A percentile compares a stretch with the other conserved stretches of the same genome.
These are phyloP conservation scores for Globisporangium acanthophoron DNA, from an alignment of 352 stramenopile species.

Conservation along the genomic window DNA sequence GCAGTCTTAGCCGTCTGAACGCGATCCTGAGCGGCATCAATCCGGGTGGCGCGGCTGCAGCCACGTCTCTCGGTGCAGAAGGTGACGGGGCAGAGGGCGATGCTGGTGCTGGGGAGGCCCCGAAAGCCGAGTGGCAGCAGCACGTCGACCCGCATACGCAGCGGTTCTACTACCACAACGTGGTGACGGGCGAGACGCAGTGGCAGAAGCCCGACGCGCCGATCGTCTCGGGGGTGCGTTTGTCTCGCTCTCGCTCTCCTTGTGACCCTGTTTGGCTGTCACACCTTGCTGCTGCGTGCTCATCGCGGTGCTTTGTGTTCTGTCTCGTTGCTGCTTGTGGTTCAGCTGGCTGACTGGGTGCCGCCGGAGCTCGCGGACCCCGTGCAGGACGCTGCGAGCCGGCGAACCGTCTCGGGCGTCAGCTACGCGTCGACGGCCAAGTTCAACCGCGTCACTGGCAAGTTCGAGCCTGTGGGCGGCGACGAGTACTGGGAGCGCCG, in stretches of 20 bases:
- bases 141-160: conserved; percentile 78
- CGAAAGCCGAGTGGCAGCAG: conserved; percentile 73
- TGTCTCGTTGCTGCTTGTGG: neutral
- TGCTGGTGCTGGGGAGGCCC: neutral
- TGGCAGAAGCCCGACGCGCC: conserved; percentile 70
- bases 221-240: conserved; percentile 63
- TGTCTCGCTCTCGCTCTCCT: neutral
- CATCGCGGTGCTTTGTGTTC: neutral
- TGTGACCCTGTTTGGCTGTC: neutral
- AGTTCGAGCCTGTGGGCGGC: conserved; percentile 62
- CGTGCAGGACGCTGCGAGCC: conserved; percentile 8
- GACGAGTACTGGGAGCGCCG: conserved; percentile 62
- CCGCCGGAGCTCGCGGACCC: conserved; percentile 39
- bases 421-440: conserved; percentile 67
- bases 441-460: conserved; percentile 75
- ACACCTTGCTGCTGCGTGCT: neutral
- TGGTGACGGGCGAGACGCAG: conserved; percentile 66
- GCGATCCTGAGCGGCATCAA: conserved; percentile 64
- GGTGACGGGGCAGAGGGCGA: conserved; percentile 5
- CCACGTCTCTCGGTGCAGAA: neutral
- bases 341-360: conserved; percentile 73
- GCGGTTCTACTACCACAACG: conserved; percentile 85
- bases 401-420: conserved; percentile 47
- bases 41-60: conserved; percentile 9
- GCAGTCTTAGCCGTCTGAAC: conserved; percentile 66